Base-by-base conservation (phyloP, 2,329 filamentous ascomycete genomes). In the Cytospora leucostoma region DNA sequence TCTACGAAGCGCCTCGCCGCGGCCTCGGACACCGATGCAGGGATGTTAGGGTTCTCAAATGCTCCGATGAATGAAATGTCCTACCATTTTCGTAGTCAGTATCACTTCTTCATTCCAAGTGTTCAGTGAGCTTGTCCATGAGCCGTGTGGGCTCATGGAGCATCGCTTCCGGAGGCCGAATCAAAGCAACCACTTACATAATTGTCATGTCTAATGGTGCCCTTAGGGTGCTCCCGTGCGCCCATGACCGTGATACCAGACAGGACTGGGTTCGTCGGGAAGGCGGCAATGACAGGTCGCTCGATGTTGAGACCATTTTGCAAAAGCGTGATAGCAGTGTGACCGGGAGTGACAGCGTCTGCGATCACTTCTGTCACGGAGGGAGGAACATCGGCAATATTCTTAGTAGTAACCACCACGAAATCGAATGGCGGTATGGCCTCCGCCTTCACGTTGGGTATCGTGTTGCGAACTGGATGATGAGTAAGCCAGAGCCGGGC, bases 221-320 rank as follows among this genome's bases (percentile, higher is more conserved):
- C 84, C 0, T 75, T 77, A 0, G 70, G 67, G 0, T 70, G 73
- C 67, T 87, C 83, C 4, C 79, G 78, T 2, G 81, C 78, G 33
- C 82, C 81, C 60, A 83, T 84, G 57, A 82, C 74, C 3, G 78
- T 79, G 10, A 87, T 77, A 4, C 83, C 82, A 3, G 80, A 83
- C 1, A 88, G 74, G 7, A 86, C 68, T 0, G 79, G 71, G 64
- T 84, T 87, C 3, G 70, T 63, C 0, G 84, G 84, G 68, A 86
- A 86, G 0, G 73, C 71, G 0, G 69, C 62, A 19, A 83, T 69
- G 21, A 88, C 69, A 0, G 84, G 83, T 50, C 77, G 79, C 66
- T 88, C 84, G 65, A 88, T 88, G 68, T 87, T 85, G n/a, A 88
- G 73, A 0, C 86, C 86, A 68, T 88, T 88, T 66, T 88, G 86